Percentiles rank a stretch among this genome's conserved stretches.
Conservation (phyloP, 768 basidiomycete genomes). For the Lactarius sanguifluus region DNA sequence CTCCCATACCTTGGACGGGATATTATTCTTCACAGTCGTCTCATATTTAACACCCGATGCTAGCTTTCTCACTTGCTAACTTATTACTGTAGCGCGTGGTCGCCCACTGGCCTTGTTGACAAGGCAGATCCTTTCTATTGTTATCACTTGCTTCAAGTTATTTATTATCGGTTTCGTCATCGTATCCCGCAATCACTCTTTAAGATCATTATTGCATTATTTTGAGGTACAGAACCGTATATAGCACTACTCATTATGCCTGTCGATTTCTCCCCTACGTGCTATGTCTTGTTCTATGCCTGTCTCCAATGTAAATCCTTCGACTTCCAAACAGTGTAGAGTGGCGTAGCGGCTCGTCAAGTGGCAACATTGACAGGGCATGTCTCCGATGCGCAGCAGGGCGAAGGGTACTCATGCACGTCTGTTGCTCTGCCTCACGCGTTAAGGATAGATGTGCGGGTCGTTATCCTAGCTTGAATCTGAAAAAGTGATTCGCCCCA, state of each 20-base stretch:
- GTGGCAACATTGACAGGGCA: not conserved
- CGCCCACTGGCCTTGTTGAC: not conserved
- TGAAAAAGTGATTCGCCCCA: not conserved
- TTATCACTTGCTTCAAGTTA: not conserved
- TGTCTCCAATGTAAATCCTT: not conserved
- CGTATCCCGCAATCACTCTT: not conserved
- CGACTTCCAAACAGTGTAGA: not conserved
- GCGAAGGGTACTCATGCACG: not conserved
- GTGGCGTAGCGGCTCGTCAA: not conserved
- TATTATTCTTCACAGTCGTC: not conserved
- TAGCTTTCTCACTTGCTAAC: not conserved
- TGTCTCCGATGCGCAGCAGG: not conserved
- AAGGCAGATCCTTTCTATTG: not conserved
- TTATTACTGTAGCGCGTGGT: not conserved
- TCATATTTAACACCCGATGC: not conserved
- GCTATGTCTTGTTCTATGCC: not conserved
- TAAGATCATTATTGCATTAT: not conserved
- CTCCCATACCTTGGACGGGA: slow-evolving; percentile 2
- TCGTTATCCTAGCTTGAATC: not conserved
- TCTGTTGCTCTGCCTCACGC: not conserved
- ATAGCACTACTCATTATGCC: not conserved
- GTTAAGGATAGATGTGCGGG: not conserved
- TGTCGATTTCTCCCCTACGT: not conserved
- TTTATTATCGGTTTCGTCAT: not conserved
- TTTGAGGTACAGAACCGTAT: not conserved